Conservation (phyloP, 2,329 filamentous ascomycete species). For the Diaporthe australafricana region DNA sequence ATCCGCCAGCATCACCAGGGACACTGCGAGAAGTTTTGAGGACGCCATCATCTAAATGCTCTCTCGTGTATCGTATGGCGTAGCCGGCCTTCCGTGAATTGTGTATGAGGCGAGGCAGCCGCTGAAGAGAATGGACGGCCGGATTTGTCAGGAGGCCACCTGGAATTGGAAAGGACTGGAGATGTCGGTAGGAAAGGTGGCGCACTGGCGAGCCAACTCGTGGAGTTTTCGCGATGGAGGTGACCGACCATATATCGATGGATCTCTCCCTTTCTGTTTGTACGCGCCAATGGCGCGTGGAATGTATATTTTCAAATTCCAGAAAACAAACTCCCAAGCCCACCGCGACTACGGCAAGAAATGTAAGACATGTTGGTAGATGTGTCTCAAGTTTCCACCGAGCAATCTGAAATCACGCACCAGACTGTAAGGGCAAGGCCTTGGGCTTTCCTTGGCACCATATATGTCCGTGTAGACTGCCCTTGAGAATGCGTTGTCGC, state of each 20-base stretch:
- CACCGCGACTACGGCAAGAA: background rate
- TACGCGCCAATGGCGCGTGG: background rate
- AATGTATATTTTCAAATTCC: slow-evolving; percentile 7
- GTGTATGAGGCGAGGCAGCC: background rate
- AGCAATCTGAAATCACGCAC: background rate
- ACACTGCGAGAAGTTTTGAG: slow-evolving; percentile 1
- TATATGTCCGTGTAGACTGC: too few relatives aligned
- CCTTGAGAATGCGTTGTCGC: background rate
- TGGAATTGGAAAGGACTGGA: background rate
- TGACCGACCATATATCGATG: background rate
- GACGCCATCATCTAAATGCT: background rate
- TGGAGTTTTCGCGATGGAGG: background rate
- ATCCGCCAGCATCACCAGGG: slow-evolving; percentile 5
- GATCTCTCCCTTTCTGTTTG: background rate
- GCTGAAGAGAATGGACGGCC: background rate
- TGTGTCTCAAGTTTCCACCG: background rate
- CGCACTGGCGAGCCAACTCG: background rate
- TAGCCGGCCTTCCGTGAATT: background rate
- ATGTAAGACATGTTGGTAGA: background rate
- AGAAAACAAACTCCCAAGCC: background rate
- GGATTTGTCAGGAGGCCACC: slow-evolving; percentile 10
- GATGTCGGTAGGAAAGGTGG: too few relatives aligned
- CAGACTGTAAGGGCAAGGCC: background rate
- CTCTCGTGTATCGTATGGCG: background rate
- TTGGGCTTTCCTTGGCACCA: background rate